These are phyloP conservation scores for Penicillium psychrosexuale DNA, from an alignment of 2,329 filamentous ascomycete species.

Conservation along the genomic window DNA sequence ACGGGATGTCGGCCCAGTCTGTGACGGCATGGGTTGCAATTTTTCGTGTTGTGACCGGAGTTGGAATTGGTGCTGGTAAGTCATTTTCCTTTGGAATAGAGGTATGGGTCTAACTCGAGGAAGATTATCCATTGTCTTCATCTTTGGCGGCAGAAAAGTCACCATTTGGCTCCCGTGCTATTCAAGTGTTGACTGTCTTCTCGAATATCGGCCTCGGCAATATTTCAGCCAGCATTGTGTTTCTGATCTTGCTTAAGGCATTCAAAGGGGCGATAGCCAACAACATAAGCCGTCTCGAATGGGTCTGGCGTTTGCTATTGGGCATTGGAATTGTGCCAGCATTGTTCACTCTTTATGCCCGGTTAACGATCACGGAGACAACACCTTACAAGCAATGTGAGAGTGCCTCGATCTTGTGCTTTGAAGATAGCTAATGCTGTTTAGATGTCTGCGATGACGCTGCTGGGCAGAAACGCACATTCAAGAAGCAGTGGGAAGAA, in stretches of 20 bases:
- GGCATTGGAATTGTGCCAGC: constrained; percentile 25
- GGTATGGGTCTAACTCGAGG: constrained; percentile 8
- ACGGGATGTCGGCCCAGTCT: constrained; percentile 8
- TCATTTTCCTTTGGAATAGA: constrained; percentile 3
- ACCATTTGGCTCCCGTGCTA: constrained; percentile 15
- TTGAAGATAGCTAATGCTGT: background rate
- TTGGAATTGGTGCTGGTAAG: constrained; percentile 26
- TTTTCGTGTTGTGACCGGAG: constrained; percentile 23
- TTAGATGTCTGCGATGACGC: constrained; percentile 14
- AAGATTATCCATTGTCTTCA: constrained; percentile 16
- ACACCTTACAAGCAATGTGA: constrained; percentile 15
- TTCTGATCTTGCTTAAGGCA: constrained; percentile 17
- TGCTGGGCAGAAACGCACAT: constrained; percentile 10
- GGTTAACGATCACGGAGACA: constrained; percentile 25
- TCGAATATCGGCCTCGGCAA: constrained; percentile 24
- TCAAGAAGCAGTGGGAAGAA: constrained; percentile 21
- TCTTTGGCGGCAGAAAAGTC: constrained; percentile 13
- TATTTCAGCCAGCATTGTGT: constrained; percentile 20
- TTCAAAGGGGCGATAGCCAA: constrained; percentile 14
- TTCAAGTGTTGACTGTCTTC: constrained; percentile 22
- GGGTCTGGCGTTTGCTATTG: constrained; percentile 26
- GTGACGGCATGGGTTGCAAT: constrained; percentile 19
- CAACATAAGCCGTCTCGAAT: constrained; percentile 13
- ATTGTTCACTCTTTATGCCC: constrained; percentile 23
- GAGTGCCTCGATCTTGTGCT: background rate